These are phyloP conservation scores for Aspergillus amoenus DNA, from an alignment of 2,329 filamentous ascomycete genomes.

Conservation along the genomic window DNA sequence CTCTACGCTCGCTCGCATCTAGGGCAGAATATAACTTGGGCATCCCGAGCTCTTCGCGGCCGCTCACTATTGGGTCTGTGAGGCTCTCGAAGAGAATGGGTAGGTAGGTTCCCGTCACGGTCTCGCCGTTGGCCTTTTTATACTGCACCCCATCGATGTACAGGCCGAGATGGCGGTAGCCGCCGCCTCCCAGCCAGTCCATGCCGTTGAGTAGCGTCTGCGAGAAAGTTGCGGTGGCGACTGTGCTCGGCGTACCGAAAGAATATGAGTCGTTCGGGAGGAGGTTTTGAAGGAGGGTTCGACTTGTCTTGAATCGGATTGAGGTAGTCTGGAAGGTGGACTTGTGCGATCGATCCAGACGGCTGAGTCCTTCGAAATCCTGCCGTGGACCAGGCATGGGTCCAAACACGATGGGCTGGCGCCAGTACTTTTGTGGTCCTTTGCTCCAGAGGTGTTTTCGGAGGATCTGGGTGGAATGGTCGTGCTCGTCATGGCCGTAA, in stretches of 20 bases:
- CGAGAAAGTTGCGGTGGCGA: conserved; percentile 46
- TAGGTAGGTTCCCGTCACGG: conserved; percentile 54
- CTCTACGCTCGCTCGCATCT: conserved; percentile 40
- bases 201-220: conserved; percentile 50
- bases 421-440: conserved; percentile 42
- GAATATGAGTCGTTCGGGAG: conserved; percentile 45
- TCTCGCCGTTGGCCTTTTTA: conserved; percentile 48
- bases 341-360: conserved; percentile 24
- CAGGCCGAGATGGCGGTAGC: conserved; percentile 59
- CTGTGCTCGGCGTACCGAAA: conserved; percentile 46
- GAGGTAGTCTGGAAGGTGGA: conserved; percentile 48
- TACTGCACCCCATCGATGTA: conserved; percentile 65
- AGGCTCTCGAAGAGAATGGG: conserved; percentile 59
- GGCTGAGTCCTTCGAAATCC: conserved; percentile 22
- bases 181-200: conserved; percentile 61
- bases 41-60: conserved; percentile 62
- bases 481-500: conserved; percentile 60
- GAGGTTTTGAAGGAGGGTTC: conserved; percentile 51
- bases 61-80: conserved; percentile 60
- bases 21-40: conserved; percentile 59
- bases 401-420: conserved; percentile 49
- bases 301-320: conserved; percentile 52
- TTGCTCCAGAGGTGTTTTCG: conserved; percentile 48
- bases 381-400: conserved; percentile 50
- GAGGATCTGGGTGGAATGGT: conserved; percentile 53